phyloP scores from a whole-genome alignment of 495 filamentous ascomycete species.

The Penicillium verhagenii region DNA sequence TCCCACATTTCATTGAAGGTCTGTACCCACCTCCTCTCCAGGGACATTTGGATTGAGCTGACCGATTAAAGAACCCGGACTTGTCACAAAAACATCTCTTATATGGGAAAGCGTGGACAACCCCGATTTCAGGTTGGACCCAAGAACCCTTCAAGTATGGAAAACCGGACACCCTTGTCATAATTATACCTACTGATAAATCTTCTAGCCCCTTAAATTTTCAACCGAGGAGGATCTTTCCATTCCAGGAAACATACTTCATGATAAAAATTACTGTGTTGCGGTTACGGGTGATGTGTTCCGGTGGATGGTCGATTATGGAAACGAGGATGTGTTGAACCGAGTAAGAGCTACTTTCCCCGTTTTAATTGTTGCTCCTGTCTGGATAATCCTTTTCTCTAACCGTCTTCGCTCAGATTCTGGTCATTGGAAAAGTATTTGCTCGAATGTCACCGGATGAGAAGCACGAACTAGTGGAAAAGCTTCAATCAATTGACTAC shows the following conservation, averaged over 20 bases:
- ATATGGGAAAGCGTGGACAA: slow-evolving; percentile 94
- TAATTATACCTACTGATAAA: slow-evolving; percentile 24
- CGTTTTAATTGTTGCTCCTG: not conserved
- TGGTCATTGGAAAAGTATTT: slow-evolving; percentile 89
- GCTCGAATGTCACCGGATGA: slow-evolving; percentile 99
- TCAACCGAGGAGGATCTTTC: slow-evolving; percentile 73
- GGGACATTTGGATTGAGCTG: not conserved
- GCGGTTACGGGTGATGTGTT: slow-evolving; percentile 94
- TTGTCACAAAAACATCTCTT: slow-evolving; percentile 66
- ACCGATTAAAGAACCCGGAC: slow-evolving; percentile 52
- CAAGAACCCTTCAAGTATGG: slow-evolving; percentile 67
- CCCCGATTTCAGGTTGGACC: slow-evolving; percentile 68
- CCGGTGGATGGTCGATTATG: slow-evolving; percentile 92
- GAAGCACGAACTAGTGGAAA: slow-evolving; percentile 97
- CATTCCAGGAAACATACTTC: slow-evolving; percentile 76
- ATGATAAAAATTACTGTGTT: slow-evolving; percentile 77
- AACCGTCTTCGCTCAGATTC: slow-evolving; percentile 56
- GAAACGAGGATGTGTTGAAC: slow-evolving; percentile 69
- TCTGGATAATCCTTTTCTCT: not conserved
- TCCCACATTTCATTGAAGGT: slow-evolving; percentile 84
- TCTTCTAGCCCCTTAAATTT: slow-evolving; percentile 61
- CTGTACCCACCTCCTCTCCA: slow-evolving; percentile 25
- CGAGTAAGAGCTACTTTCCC: slow-evolving; percentile 44
- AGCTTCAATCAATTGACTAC: slow-evolving; percentile 94
- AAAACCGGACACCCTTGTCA: not conserved